A percentile compares a stretch with the other conserved stretches of the same genome.
Conservation (phyloP, 2,329 filamentous ascomycete species). For the Leptographium flavum region DNA sequence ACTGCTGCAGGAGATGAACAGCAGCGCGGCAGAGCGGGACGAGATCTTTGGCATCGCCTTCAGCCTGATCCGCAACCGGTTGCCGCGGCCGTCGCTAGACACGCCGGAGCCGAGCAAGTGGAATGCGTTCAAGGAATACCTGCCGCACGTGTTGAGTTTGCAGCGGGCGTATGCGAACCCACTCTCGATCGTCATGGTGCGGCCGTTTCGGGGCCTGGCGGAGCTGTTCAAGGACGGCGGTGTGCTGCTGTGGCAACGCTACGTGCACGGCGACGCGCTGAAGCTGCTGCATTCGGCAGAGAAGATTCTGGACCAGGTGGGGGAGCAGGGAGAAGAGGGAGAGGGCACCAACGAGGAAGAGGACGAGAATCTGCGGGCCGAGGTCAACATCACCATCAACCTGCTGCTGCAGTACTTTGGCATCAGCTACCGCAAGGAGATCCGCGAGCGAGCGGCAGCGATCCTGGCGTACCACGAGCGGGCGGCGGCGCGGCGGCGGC, state of each 20-base stretch:
- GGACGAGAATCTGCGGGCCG: conserved; percentile 3
- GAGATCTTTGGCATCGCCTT: conserved; percentile 8
- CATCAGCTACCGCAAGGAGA: conserved; percentile 10
- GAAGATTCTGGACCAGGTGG: conserved; percentile 5
- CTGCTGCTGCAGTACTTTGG: conserved; percentile 10
- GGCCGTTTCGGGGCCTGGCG: conserved; percentile 7
- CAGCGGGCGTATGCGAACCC: conserved; percentile 9
- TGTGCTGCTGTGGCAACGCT: conserved; percentile 9
- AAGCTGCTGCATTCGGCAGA: conserved; percentile 9
- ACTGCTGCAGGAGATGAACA: conserved; percentile 7
- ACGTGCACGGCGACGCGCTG: conserved; percentile 8
- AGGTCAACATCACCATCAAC: conserved; percentile 9
- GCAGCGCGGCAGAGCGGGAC: conserved; percentile 3
- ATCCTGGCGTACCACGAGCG: conserved; percentile 7
- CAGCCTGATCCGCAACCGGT: conserved; percentile 7
- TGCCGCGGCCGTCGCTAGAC: conserved; percentile 8
- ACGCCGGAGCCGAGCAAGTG: conserved; percentile 8
- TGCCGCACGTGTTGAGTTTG: conserved; percentile 9
- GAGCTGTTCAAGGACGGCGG: conserved; percentile 11
- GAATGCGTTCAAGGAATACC: conserved; percentile 9
- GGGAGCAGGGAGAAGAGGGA: background rate
- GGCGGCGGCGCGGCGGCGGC: background rate
- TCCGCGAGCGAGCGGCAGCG: conserved; percentile 5
- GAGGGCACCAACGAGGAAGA: background rate
- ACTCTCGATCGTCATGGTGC: conserved; percentile 7